Base-by-base conservation (phyloP, 257 asterid species). In the Ligustrum vulgare region DNA sequence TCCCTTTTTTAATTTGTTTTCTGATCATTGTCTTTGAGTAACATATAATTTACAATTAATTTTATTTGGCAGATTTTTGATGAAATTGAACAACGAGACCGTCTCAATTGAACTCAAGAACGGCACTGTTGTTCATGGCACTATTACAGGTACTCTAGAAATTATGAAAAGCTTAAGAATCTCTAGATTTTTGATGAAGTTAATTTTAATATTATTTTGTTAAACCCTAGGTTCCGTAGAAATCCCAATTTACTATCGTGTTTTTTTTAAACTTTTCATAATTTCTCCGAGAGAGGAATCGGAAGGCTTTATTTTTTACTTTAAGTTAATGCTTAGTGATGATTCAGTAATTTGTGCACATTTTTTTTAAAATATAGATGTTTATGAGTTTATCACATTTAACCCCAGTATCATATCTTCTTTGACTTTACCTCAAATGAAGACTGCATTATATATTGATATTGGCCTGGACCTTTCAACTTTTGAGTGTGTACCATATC, bases 1-100 rank as follows among this genome's bases (percentile, higher is more conserved):
- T 41, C 28, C 11, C 1, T 28, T 28, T 28, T 35, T 60, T 25
- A 37, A 4, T 18, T 41, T 33, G 1, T 62, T 22, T 4, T 9
- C 8, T 11, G 10, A 51, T 2, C 6, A 0, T 15, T 2, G 1
- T 1, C 1, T 51, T 28, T 28, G 31, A 28, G 31, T 18, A 5
- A 51, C 62, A 18, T 51, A 51, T 51, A 5, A 41, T 51, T 51
- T 23, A 5, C 7, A 5, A 35, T 66, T 47, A 23, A 15, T 66
- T 39, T 18, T 77, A 12, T 72, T 47, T 67, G 34, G 37, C 75
- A 86, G 90, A 74, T 86, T 86, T 63, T 75, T 86, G 87, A 86
- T 86, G 90, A 86, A 86, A 45, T 68, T 86, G 83, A 86, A 83
- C 86, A 83, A 83, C 51, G 89, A 86, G 73, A 86, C 89, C 11